Evolutionary conservation across 2,329 filamentous ascomycete species (phyloP).

Genomic region (Fonsecaea erecta): DNA sequence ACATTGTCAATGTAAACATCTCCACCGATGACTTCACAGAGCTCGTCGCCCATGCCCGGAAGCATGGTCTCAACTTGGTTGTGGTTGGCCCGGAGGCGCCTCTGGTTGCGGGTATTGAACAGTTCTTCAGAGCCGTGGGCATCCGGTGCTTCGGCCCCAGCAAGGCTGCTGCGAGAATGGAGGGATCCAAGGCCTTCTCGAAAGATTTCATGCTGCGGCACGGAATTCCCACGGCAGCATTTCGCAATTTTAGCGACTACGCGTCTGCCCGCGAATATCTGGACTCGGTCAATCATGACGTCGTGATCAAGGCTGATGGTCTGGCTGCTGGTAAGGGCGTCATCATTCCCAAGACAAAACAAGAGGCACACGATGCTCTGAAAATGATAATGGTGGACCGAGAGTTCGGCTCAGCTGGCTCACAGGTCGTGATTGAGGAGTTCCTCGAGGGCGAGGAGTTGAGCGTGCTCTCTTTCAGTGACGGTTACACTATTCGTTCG

Average conservation of each 20-base stretch:
- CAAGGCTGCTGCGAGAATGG: conserved; percentile 82
- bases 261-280: conserved; percentile 75
- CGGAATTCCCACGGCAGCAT: conserved; percentile 86
- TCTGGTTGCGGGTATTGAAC: conserved; percentile 87
- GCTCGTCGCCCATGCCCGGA: conserved; percentile 74
- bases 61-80: conserved; percentile 77
- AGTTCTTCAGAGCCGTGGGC: conserved; percentile 74
- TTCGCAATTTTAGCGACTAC: conserved; percentile 84
- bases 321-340: conserved; percentile 95
- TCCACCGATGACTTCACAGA: conserved; percentile 76
- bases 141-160: conserved; percentile 87
- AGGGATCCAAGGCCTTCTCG: conserved; percentile 95
- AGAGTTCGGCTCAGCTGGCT: conserved; percentile 83
- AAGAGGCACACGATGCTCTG: conserved; percentile 80
- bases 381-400: conserved; percentile 88
- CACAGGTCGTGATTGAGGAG: conserved; percentile 95
- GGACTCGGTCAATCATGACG: conserved; percentile 69
- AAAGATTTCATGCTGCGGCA: conserved; percentile 97
- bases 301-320: conserved; percentile 93
- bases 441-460: conserved; percentile 90
- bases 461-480: conserved; percentile 87
- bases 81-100: conserved; percentile 91
- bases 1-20: conserved; percentile 74
- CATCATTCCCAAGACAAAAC: conserved; percentile 78
- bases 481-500: conserved; percentile 81